phyloP scores from a whole-genome alignment of 179 eudicot genomes.

The Silene vulgaris region DNA sequence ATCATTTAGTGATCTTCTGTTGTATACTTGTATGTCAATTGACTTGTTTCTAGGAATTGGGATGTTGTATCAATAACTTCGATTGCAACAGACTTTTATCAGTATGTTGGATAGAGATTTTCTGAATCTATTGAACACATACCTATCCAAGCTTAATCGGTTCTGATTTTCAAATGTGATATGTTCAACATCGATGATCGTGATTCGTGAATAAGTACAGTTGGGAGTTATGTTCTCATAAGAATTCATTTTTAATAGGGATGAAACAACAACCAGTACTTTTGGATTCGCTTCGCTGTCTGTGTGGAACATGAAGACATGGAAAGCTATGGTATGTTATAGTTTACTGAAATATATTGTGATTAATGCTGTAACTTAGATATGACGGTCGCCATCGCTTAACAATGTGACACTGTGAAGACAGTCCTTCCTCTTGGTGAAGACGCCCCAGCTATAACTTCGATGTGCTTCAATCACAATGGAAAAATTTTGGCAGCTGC shows the following conservation, averaged over 20 bases:
- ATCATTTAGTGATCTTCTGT: too few relatives aligned
- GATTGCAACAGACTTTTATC: neutral
- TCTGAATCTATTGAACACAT: neutral
- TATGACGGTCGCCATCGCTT: conserved; percentile 24
- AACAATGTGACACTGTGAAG: conserved; percentile 54
- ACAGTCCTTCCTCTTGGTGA: conserved; percentile 97
- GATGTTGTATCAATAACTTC: neutral
- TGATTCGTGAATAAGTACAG: neutral
- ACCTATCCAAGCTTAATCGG: neutral
- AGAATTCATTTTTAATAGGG: conserved; percentile 35
- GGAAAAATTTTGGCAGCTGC: conserved; percentile 97
- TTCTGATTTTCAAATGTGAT: neutral
- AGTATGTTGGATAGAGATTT: neutral
- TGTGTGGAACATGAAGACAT: conserved; percentile 97
- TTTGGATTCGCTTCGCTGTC: conserved; percentile 75
- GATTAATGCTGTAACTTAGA: conserved; percentile 6
- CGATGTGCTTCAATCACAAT: conserved; percentile 86
- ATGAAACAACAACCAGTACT: conserved; percentile 44
- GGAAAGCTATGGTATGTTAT: conserved; percentile 85
- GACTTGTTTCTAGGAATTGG: neutral
- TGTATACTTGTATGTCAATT: neutral
- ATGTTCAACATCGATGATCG: neutral
- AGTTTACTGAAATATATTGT: conserved; percentile 18
- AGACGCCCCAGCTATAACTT: conserved; percentile 96
- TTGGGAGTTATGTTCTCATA: neutral